Base-by-base conservation (phyloP, 1,284 basidiomycete species). In the Puccinia novopanici region DNA sequence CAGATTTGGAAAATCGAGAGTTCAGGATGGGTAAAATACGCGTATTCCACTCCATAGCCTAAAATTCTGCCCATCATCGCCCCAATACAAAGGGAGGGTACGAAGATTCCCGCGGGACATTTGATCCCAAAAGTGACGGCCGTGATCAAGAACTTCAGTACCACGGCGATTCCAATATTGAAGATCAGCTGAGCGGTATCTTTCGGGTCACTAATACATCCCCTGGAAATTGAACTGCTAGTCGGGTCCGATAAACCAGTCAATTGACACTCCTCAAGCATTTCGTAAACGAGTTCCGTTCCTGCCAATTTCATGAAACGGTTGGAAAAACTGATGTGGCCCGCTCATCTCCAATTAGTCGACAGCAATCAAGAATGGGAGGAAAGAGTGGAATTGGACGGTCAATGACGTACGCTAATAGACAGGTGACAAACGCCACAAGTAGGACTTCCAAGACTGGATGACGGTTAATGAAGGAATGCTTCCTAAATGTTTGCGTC, bases 1-100 rank as follows among this genome's bases (percentile, higher is more conserved):
- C 93, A 95, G 0, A 87, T 87, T 42, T 87, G 86, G 85, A 95
- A 95, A 40, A 94, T 86, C 0, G 87, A 83, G 48, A 88, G 87
- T 48, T 90, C 83, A 0, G 94, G 92, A 83, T 92, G 86, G 63
- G 88, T 88, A 85, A 88, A 90, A 84, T 93, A 92, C 76, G 92
- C 84, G 86, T 90, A 92, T 85, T 96, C 93, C 86, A 98, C 89
- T 3, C 88, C 84, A 61, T 98, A 90, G 27, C 97, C 97, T 34
- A 95, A 85, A 71, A 98, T 91, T 30, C 96, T 89, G 3, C 96
- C 96, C 63, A 93, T 93, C 84, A 94, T 95, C 0, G 96, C 97
- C 24, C 96, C 97, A n/a, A 98, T 95, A 27, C 93, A 95, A 40
- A 99, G 90, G 0, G 95, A 94, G 0, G 97, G 96, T 40, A 99